Percentiles rank a stretch among this genome's conserved stretches.
Conservation (phyloP, 495 filamentous ascomycete species). For the Penicillium canescens region DNA sequence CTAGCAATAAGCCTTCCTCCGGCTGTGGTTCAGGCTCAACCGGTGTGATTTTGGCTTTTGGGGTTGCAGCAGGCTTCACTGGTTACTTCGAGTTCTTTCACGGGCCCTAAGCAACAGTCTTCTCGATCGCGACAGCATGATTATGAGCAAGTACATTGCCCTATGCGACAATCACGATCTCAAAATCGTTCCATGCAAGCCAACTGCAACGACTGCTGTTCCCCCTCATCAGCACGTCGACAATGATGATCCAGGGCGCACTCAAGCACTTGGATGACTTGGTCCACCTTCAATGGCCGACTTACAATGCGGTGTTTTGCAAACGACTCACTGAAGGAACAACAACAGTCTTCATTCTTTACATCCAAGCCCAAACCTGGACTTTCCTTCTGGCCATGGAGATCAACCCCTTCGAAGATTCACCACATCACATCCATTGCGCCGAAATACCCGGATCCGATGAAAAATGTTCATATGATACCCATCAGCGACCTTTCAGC, state of each 20-base stretch:
- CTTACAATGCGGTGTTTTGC: no score
- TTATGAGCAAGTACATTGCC: not conserved
- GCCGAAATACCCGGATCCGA: no score
- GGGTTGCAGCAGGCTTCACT: not conserved
- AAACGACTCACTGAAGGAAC: no score
- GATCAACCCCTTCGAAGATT: no score
- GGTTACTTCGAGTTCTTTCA: not conserved
- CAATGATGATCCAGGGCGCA: not conserved
- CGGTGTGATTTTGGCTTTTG: not conserved
- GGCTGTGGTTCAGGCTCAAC: not conserved
- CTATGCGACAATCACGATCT: not conserved
- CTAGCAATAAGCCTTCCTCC: conserved; percentile 2
- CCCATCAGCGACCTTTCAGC: not conserved
- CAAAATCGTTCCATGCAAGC: not conserved
- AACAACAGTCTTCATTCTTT: no score
- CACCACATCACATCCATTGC: no score
- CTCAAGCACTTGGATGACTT: not conserved
- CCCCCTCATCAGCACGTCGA: not conserved
- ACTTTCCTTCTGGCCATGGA: no score
- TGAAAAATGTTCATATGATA: no score
- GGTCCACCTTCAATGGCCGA: no score
- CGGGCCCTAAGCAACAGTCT: not conserved
- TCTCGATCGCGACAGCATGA: not conserved
- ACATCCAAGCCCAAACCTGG: no score
- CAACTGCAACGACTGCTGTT: not conserved